These are phyloP conservation scores for Kwoniella botswanensis DNA, from an alignment of 768 basidiomycete species.

Conservation along the genomic window DNA sequence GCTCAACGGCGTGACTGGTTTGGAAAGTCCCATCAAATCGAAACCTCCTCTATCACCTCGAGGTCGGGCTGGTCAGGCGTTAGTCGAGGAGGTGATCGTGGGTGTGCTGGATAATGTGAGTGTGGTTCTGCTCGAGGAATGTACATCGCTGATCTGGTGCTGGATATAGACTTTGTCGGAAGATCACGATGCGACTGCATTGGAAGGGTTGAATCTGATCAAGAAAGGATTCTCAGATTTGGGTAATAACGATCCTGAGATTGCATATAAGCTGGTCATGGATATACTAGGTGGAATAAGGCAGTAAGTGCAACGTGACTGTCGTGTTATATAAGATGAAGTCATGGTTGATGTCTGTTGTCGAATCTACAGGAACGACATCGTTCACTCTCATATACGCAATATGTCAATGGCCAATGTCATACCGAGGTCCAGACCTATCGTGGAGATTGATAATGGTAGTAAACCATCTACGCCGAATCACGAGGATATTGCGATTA, in stretches of 20 bases:
- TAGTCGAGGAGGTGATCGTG: slow-evolving; percentile 84
- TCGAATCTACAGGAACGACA: slow-evolving; percentile 66
- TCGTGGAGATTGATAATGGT: slow-evolving; percentile 11
- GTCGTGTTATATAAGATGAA: neutral
- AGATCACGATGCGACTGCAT: slow-evolving; percentile 42
- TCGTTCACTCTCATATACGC: slow-evolving; percentile 81
- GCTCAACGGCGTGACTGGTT: neutral
- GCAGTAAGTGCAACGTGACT: slow-evolving; percentile 67
- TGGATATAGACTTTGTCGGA: slow-evolving; percentile 37
- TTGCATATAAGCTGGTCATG: slow-evolving; percentile 84
- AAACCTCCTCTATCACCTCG: slow-evolving; percentile 9
- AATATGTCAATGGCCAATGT: slow-evolving; percentile 64
- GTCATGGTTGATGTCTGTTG: too few relatives aligned
- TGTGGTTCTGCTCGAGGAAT: slow-evolving; percentile 5
- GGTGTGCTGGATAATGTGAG: slow-evolving; percentile 77
- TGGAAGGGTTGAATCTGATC: slow-evolving; percentile 61
- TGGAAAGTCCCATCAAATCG: slow-evolving; percentile 16
- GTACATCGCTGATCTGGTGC: slow-evolving; percentile 15
- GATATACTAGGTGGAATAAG: slow-evolving; percentile 90
- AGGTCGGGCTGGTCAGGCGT: slow-evolving; percentile 57
- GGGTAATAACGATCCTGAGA: slow-evolving; percentile 76
- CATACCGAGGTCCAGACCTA: slow-evolving; percentile 82
- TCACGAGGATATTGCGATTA: slow-evolving; percentile 1
- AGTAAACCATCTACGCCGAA: slow-evolving; percentile 19
- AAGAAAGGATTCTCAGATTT: slow-evolving; percentile 87